Evolutionary conservation across 176 grass and related monocot genomes (phyloP).

Genomic region (Thalia dealbata): DNA sequence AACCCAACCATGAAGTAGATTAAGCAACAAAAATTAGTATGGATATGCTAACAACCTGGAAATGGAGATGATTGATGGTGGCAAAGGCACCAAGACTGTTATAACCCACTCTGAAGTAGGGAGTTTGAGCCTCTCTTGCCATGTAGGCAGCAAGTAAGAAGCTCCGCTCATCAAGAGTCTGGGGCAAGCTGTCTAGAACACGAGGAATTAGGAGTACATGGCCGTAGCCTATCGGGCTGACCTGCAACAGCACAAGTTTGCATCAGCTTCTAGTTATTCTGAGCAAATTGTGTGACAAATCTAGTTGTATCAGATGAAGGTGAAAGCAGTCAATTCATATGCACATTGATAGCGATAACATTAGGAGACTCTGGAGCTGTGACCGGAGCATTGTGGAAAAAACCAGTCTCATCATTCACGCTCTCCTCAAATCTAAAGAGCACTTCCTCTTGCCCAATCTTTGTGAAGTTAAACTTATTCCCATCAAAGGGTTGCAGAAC

Average conservation of each 20-base stretch:
- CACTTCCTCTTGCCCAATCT: slow-evolving; percentile 37
- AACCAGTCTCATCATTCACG: slow-evolving; percentile 15
- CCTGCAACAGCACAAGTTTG: slow-evolving; percentile 20
- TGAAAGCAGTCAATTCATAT: not conserved
- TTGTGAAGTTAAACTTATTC: slow-evolving; percentile 52
- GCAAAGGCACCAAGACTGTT: slow-evolving; percentile 63
- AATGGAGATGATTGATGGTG: slow-evolving; percentile 73
- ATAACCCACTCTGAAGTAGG: slow-evolving; percentile 57
- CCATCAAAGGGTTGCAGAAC: slow-evolving; percentile 57
- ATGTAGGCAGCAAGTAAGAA: slow-evolving; percentile 47
- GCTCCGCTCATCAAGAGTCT: slow-evolving; percentile 42
- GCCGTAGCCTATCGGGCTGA: slow-evolving; percentile 56
- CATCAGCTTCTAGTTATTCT: no score
- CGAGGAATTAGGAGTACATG: slow-evolving; percentile 56
- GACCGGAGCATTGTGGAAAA: slow-evolving; percentile 21
- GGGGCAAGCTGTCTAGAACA: slow-evolving; percentile 37
- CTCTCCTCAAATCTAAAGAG: slow-evolving; percentile 42
- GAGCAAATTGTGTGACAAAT: not conserved
- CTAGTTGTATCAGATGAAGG: not conserved
- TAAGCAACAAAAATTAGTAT: not conserved
- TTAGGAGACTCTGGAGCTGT: slow-evolving; percentile 30
- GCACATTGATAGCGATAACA: slow-evolving; percentile 56
- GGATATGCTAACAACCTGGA: slow-evolving; percentile 38
- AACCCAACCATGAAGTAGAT: not conserved
- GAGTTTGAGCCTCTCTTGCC: slow-evolving; percentile 37